These are phyloP conservation scores for Boletus sp. DNA, from an alignment of 1,284 basidiomycete genomes.

Conservation along the genomic window DNA sequence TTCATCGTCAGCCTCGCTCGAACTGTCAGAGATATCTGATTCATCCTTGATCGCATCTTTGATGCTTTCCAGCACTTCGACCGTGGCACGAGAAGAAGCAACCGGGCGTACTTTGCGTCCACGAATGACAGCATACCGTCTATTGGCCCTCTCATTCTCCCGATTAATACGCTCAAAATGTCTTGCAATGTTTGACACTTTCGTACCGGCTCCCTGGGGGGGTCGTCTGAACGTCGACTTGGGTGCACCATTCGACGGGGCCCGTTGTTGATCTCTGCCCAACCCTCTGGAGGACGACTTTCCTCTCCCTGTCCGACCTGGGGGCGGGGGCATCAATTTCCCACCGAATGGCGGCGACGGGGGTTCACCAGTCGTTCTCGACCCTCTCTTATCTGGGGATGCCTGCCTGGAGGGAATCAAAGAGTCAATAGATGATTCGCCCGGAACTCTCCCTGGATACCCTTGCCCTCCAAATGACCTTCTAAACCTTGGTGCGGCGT, in stretches of 20 bases:
- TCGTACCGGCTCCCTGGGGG: slow-evolving; percentile 51
- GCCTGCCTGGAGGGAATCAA: slow-evolving; percentile 61
- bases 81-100: slow-evolving; percentile 85
- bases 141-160: slow-evolving; percentile 68
- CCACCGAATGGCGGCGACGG: slow-evolving; percentile 48
- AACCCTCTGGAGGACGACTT: slow-evolving; percentile 47
- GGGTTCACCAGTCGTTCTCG: slow-evolving; percentile 41
- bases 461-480: slow-evolving; percentile 42
- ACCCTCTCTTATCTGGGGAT: slow-evolving; percentile 71
- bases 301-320: slow-evolving; percentile 42
- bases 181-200: slow-evolving; percentile 76
- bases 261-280: slow-evolving; percentile 54
- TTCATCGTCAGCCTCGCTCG: slow-evolving; percentile 90
- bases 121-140: slow-evolving; percentile 79
- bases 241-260: slow-evolving; percentile 41
- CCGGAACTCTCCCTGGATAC: slow-evolving; percentile 55
- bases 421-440: slow-evolving; percentile 55
- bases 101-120: slow-evolving; percentile 92
- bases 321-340: slow-evolving; percentile 27
- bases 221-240: slow-evolving; percentile 61
- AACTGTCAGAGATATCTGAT: slow-evolving; percentile 75
- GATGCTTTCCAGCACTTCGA: slow-evolving; percentile 90
- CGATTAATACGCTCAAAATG: slow-evolving; percentile 76
- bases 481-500: slow-evolving; percentile 68
- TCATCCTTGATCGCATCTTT: slow-evolving; percentile 93